Conservation (phyloP, 345 rosid species). For the Clarkia xantiana region DNA sequence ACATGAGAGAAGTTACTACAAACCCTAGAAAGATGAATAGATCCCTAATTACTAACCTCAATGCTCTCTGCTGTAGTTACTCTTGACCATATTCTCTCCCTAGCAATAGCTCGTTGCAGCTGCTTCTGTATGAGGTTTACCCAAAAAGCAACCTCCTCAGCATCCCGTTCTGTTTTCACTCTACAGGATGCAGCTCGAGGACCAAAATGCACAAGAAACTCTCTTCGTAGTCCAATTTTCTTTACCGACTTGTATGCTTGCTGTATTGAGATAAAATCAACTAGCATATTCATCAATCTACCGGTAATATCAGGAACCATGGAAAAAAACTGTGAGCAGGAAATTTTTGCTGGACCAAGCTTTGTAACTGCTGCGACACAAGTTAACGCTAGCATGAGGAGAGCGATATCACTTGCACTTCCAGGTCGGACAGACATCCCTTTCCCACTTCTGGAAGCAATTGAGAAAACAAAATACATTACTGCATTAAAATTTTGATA, state of each 20-base stretch:
- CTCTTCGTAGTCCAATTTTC: slow-evolving; percentile 65
- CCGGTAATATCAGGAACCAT: slow-evolving; percentile 63
- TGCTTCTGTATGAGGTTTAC: slow-evolving; percentile 82
- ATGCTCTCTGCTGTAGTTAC: slow-evolving; percentile 87
- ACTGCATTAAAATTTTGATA: not conserved
- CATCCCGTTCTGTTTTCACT: slow-evolving; percentile 39
- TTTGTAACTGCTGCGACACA: slow-evolving; percentile 72
- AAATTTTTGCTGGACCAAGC: slow-evolving; percentile 80
- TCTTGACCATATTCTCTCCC: slow-evolving; percentile 98
- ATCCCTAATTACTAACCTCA: slow-evolving; percentile 41
- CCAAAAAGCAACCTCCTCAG: slow-evolving; percentile 89
- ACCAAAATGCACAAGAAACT: slow-evolving; percentile 90
- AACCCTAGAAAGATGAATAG: slow-evolving; percentile 2
- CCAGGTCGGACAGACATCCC: slow-evolving; percentile 32
- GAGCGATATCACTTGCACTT: slow-evolving; percentile 50
- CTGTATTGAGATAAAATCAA: slow-evolving; percentile 51
- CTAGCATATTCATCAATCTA: slow-evolving; percentile 76
- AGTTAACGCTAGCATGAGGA: slow-evolving; percentile 65
- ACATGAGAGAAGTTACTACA: too few relatives aligned
- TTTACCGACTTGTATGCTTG: slow-evolving; percentile 55
- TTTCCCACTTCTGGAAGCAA: slow-evolving; percentile 34
- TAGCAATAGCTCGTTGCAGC: slow-evolving; percentile 69
- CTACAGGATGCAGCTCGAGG: slow-evolving; percentile 76
- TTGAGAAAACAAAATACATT: slow-evolving; percentile 4
- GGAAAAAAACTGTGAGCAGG: slow-evolving; percentile 56